These are phyloP conservation scores for Cucurbita ficifolia DNA, from an alignment of 306 rosid species.

Conservation along the genomic window DNA sequence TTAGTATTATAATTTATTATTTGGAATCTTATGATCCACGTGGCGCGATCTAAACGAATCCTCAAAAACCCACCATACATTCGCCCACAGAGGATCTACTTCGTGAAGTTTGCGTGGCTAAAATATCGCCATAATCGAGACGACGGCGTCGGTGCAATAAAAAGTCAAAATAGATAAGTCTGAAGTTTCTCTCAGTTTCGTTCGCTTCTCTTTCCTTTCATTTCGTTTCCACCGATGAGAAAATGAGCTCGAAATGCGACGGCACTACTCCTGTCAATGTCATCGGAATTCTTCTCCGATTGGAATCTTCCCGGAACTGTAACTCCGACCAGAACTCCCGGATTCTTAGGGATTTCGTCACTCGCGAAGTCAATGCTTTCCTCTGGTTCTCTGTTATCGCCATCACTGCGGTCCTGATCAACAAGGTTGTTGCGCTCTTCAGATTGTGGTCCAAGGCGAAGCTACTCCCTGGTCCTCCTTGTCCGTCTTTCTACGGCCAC, in stretches of 20 bases:
- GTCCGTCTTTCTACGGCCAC: constrained; percentile 44
- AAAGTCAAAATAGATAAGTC: neutral
- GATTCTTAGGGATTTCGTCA: constrained; percentile 31
- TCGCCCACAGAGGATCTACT: neutral
- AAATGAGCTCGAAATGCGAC: constrained; percentile 28
- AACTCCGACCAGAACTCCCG: constrained; percentile 7
- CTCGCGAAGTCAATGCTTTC: constrained; percentile 63
- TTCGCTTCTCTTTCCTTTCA: neutral
- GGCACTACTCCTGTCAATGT: constrained; percentile 11
- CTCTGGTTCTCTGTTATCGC: constrained; percentile 43
- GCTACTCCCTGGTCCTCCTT: constrained; percentile 51
- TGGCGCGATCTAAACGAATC: neutral
- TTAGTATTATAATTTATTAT: too few species aligned
- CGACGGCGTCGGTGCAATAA: neutral
- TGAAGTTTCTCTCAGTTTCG: neutral
- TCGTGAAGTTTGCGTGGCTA: neutral
- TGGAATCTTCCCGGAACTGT: constrained; percentile 9
- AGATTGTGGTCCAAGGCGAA: constrained; percentile 30
- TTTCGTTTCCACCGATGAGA: constrained; percentile 13
- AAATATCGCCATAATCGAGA: neutral
- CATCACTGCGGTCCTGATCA: constrained; percentile 31
- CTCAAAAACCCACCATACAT: neutral
- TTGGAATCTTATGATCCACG: neutral
- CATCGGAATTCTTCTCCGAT: constrained; percentile 22
- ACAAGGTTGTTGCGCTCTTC: constrained; percentile 19